Conservation (phyloP, 2,329 filamentous ascomycete species). For the Fusarium liriodendri region DNA sequence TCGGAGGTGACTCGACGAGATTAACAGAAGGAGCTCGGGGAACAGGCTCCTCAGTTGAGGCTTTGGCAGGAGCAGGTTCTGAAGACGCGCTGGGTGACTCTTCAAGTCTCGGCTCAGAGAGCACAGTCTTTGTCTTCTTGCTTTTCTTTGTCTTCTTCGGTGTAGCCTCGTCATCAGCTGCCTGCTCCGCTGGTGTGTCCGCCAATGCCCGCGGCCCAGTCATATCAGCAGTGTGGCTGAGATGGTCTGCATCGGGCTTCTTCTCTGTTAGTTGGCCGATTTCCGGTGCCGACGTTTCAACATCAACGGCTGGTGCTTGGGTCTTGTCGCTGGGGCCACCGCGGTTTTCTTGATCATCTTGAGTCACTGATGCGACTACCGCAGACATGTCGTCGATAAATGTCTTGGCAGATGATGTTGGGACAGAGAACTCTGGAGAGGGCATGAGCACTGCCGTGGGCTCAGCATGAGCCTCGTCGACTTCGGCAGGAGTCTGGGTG, state of each 20-base stretch:
- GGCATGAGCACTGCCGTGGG: not conserved
- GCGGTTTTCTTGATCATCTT: not conserved
- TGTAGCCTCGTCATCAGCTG: slow-evolving; percentile 32
- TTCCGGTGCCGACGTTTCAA: not conserved
- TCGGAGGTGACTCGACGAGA: not conserved
- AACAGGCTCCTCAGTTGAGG: not conserved
- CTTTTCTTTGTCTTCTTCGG: slow-evolving; percentile 49
- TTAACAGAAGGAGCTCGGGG: not conserved
- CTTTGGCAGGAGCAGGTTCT: not conserved
- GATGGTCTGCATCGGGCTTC: not conserved
- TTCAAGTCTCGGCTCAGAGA: not conserved
- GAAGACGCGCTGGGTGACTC: not conserved
- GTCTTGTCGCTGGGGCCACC: not conserved
- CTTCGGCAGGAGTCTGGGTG: too few species aligned
- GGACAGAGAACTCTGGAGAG: not conserved
- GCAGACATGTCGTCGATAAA: not conserved
- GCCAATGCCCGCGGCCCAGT: not conserved
- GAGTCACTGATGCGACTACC: not conserved
- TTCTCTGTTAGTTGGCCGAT: slow-evolving; percentile 45
- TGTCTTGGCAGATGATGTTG: not conserved
- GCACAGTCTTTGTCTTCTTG: slow-evolving; percentile 11
- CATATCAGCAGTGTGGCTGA: not conserved
- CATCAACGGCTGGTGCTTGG: not conserved
- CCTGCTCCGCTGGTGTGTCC: not conserved
- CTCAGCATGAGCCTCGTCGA: not conserved